Base-by-base conservation (phyloP, 306 rosid species). In the Lathyrus tuberosus region DNA sequence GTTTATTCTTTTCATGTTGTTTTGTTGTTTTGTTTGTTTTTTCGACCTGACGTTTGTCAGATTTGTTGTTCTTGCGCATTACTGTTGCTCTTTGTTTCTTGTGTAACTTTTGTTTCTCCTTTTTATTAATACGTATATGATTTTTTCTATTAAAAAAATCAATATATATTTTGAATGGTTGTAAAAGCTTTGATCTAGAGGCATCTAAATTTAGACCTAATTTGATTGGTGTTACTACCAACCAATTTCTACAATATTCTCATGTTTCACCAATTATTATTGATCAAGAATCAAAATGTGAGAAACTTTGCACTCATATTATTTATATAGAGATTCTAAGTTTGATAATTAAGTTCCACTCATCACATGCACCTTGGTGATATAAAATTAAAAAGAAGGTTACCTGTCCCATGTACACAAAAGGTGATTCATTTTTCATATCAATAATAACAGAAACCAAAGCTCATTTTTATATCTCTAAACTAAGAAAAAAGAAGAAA, bases 351-450 rank as follows among this genome's bases (percentile, higher is more conserved):
- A 54, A 71, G 75, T 57, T 58, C 52, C 62, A 53, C 66, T 48
- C 52, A 65, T 78, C 86, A 78, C 83, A 78, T 83, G 84, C 73
- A 69, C 31, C 41, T 64, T 18, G 74, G 52, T 52, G 33, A 56
- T 72, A 62, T 49, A 33, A 76, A 79, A 16, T 48, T 43, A 16
- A 47, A 47, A 73, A 56, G 69, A 53, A 60, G 62, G 47, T 62
- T 65, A 44, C 13, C 35, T 59, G 79, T 66, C 76, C 65, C 58
- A 69, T 71, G 52, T 16, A 49, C 20, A 53, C 5, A 61, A 74
- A 75, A 75, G 83, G 78, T 75, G 81, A 79, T 74, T 81, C 76
- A 72, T 75, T 84, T 81, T 81, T 51, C 68, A 71, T 72, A 63
- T 69, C 66, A 77, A 73, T 30, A 68, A 73, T 41, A 64, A 73